phyloP scores from a whole-genome alignment of 1,284 basidiomycete genomes.

The Microbotryum lychnidis-dioicae region DNA sequence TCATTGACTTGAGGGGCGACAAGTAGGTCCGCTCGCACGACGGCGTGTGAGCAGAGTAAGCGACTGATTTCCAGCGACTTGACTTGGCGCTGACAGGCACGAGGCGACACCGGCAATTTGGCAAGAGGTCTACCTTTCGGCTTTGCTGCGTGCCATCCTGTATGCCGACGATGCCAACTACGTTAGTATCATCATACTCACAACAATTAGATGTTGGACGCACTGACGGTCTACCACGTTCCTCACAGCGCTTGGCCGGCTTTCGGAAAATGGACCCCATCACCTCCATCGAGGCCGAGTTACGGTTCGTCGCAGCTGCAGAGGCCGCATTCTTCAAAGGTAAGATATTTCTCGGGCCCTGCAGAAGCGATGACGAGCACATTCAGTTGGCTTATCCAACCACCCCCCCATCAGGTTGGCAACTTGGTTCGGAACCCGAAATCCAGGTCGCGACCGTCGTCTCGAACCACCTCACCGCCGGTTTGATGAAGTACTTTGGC shows the following conservation, averaged over 20 bases:
- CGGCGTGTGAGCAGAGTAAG: neutral
- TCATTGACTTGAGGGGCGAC: slow-evolving; percentile 88
- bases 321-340: slow-evolving; percentile 87
- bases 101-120: slow-evolving; percentile 87
- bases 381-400: too few relatives aligned
- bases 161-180: slow-evolving; percentile 94
- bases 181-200: slow-evolving; percentile 13
- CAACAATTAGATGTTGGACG: too few relatives aligned
- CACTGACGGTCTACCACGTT: neutral
- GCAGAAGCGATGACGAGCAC: too few relatives aligned
- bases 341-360: slow-evolving; percentile 35
- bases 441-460: slow-evolving; percentile 98
- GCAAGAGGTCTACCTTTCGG: slow-evolving; percentile 96
- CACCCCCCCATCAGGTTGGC: slow-evolving; percentile 62
- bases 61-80: too few relatives aligned
- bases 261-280: slow-evolving; percentile 96
- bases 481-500: slow-evolving; percentile 94
- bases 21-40: slow-evolving; percentile 48
- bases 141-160: slow-evolving; percentile 78
- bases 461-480: slow-evolving; percentile 90
- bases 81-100: slow-evolving; percentile 50
- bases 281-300: slow-evolving; percentile 75
- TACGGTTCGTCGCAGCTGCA: slow-evolving; percentile 81
- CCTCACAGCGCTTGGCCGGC: slow-evolving; percentile 61
- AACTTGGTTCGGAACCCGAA: slow-evolving; percentile 94